Percentiles rank a stretch among this genome's conserved stretches.
Evolutionary conservation across 2,329 filamentous ascomycete genomes (phyloP).

Genomic region (Cladosporium sphaerospermum): DNA sequence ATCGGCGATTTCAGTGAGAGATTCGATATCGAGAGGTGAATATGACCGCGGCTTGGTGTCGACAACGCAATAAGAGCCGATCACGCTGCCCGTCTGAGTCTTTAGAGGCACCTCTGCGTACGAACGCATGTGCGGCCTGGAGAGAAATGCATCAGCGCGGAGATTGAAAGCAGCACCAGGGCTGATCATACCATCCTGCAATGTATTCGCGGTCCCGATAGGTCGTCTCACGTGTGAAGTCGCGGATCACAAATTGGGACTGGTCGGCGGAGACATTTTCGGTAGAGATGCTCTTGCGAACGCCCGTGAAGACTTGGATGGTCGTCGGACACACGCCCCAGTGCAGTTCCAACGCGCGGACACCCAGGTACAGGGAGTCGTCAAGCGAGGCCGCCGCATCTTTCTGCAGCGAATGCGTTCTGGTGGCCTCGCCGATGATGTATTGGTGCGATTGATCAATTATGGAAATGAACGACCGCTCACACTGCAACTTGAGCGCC

Average conservation of each 20-base stretch:
- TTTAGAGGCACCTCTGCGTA: slow-evolving; percentile 31
- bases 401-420: slow-evolving; percentile 21
- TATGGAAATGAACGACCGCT: slow-evolving; percentile 32
- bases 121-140: slow-evolving; percentile 25
- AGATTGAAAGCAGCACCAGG: neutral
- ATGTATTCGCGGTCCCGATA: slow-evolving; percentile 29
- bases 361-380: slow-evolving; percentile 30
- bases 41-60: slow-evolving; percentile 24
- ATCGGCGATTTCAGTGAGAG: slow-evolving; percentile 15
- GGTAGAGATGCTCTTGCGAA: slow-evolving; percentile 20
- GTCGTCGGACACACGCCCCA: slow-evolving; percentile 29
- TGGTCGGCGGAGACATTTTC: slow-evolving; percentile 24
- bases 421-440: slow-evolving; percentile 35
- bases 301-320: slow-evolving; percentile 27
- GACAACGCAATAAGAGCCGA: slow-evolving; percentile 31
- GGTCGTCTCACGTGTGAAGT: slow-evolving; percentile 24
- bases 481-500: slow-evolving; percentile 8
- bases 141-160: neutral
- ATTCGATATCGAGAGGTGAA: slow-evolving; percentile 13
- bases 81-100: slow-evolving; percentile 27
- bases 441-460: slow-evolving; percentile 31
- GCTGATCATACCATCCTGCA: slow-evolving; percentile 13
- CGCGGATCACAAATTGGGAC: slow-evolving; percentile 30
- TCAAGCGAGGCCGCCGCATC: slow-evolving; percentile 15
- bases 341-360: slow-evolving; percentile 21